These are phyloP conservation scores for Hemerocallis citrina DNA, from an alignment of 106 monocot genomes.

Conservation along the genomic window DNA sequence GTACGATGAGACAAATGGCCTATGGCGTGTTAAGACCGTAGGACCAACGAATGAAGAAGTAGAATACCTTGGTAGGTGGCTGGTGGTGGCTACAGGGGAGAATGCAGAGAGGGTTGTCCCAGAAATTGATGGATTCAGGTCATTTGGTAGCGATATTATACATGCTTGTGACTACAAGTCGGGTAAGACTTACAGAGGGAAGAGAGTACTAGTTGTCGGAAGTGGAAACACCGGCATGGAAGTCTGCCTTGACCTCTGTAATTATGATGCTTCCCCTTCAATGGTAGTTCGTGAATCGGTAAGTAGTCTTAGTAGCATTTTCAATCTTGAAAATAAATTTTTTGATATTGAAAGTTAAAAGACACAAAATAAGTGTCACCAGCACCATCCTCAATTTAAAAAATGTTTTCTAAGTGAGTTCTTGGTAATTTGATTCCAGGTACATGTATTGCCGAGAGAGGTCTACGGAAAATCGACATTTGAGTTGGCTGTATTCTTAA, in stretches of 20 bases:
- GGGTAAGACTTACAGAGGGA: constrained; percentile 29
- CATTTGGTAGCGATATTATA: constrained; percentile 23
- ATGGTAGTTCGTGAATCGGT: constrained; percentile 59
- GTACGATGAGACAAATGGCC: constrained; percentile 28
- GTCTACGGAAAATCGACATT: constrained; percentile 55
- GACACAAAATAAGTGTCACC: too few relatives aligned
- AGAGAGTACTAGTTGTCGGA: constrained; percentile 52
- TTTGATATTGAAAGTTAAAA: too few relatives aligned
- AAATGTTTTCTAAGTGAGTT: neutral
- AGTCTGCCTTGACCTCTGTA: constrained; percentile 53
- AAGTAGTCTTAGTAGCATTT: too few relatives aligned
- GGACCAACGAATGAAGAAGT: constrained; percentile 5
- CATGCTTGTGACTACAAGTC: constrained; percentile 39
- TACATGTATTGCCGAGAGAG: constrained; percentile 69
- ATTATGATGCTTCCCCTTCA: constrained; percentile 32
- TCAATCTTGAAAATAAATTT: too few relatives aligned
- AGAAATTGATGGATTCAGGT: constrained; percentile 19
- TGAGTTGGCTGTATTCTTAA: constrained; percentile 28
- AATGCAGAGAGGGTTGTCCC: constrained; percentile 46
- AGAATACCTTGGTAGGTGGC: constrained; percentile 46
- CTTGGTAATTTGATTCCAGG: constrained; percentile 24
- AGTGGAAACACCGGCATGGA: constrained; percentile 66
- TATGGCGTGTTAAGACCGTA: constrained; percentile 28
- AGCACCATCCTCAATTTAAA: neutral
- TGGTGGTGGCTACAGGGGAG: constrained; percentile 54